Evolutionary conservation across 2,329 filamentous ascomycete species (phyloP).

Genomic region (Diplocarpon mali): DNA sequence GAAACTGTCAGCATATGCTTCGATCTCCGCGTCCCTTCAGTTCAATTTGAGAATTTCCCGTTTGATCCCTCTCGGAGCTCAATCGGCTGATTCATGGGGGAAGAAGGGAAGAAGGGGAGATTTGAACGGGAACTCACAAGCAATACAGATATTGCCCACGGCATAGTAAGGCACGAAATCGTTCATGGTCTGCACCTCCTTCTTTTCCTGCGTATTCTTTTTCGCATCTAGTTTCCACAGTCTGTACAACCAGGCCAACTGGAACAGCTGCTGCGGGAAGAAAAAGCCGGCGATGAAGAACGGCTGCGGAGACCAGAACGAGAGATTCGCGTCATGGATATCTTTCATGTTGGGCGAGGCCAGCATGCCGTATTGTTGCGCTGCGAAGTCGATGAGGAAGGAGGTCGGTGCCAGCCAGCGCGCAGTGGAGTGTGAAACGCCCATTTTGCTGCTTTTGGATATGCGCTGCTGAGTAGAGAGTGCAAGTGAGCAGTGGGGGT

Average conservation of each 20-base stretch:
- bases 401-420: conserved; percentile 42
- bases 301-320: conserved; percentile 47
- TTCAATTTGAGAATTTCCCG: background rate
- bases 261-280: conserved; percentile 48
- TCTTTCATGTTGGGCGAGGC: conserved; percentile 47
- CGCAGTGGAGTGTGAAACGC: conserved; percentile 40
- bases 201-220: conserved; percentile 28
- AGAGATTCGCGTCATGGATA: conserved; percentile 44
- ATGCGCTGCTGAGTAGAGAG: background rate
- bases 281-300: conserved; percentile 50
- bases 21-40: too few relatives aligned
- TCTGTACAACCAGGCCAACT: conserved; percentile 45
- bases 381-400: conserved; percentile 45
- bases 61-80: background rate
- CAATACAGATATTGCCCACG: conserved; percentile 47
- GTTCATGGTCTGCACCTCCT: conserved; percentile 37
- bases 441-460: conserved; percentile 30
- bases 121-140: conserved; percentile 31
- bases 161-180: conserved; percentile 44
- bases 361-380: conserved; percentile 48
- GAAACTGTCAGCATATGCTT: background rate
- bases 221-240: conserved; percentile 38
- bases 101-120: background rate
- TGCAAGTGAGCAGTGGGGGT: background rate
- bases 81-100: too few relatives aligned